A percentile compares a stretch with the other conserved stretches of the same genome.
Evolutionary conservation across 345 rosid species (phyloP).

Genomic region (Conringia planisiliqua): DNA sequence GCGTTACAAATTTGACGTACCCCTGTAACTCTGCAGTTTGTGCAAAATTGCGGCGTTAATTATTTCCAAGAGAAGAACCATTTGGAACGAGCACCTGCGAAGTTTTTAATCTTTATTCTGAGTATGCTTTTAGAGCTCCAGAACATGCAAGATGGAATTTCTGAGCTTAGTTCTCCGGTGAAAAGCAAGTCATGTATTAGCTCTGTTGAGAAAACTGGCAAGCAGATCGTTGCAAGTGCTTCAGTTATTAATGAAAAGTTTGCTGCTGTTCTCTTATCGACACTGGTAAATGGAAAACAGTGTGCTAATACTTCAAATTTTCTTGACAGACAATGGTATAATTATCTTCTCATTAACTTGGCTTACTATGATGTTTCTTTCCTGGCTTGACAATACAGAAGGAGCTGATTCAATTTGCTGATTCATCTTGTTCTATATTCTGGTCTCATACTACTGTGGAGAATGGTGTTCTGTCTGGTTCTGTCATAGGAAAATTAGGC

Average conservation of each 20-base stretch:
- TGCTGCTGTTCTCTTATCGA: slow-evolving; percentile 36
- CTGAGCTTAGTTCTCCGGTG: slow-evolving; percentile 32
- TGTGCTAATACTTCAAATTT: slow-evolving; percentile 4
- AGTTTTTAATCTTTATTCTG: slow-evolving; percentile 54
- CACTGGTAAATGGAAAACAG: slow-evolving; percentile 52
- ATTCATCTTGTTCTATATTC: slow-evolving; percentile 60
- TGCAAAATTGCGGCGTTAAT: slow-evolving; percentile 43
- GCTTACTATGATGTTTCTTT: slow-evolving; percentile 9
- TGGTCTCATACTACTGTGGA: slow-evolving; percentile 45
- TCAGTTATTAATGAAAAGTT: slow-evolving; percentile 42
- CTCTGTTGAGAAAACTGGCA: slow-evolving; percentile 34
- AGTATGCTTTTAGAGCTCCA: slow-evolving; percentile 68
- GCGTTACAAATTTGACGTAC: slow-evolving; percentile 17
- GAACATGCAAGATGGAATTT: slow-evolving; percentile 45
- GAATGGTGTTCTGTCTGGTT: slow-evolving; percentile 53
- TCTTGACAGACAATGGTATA: background rate
- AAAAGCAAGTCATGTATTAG: slow-evolving; percentile 25
- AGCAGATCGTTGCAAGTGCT: slow-evolving; percentile 34
- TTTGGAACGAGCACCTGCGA: slow-evolving; percentile 45
- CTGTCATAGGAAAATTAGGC: slow-evolving; percentile 84
- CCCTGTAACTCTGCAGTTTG: slow-evolving; percentile 45
- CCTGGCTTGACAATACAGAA: slow-evolving; percentile 46
- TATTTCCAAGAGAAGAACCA: slow-evolving; percentile 47
- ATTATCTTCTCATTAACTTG: background rate
- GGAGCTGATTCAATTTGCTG: slow-evolving; percentile 61